phyloP scores from a whole-genome alignment of 441 rosid species.

The Mallotus repandus region DNA sequence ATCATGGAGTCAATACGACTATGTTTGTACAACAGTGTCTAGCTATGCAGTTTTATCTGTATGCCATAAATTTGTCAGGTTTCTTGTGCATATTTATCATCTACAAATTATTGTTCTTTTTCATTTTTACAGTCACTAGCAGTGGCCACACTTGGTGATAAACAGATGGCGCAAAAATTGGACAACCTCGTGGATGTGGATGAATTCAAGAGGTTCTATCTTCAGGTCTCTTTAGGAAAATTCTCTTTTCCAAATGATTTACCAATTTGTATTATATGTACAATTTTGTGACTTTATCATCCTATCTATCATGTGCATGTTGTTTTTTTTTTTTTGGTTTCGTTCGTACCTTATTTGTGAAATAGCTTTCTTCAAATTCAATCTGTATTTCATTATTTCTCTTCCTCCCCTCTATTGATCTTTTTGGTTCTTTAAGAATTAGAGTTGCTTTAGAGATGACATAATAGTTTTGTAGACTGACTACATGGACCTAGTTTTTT shows the following conservation, averaged over 20 bases:
- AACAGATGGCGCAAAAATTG: slow-evolving; percentile 92
- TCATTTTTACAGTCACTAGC: slow-evolving; percentile 71
- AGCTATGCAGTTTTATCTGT: slow-evolving; percentile 3
- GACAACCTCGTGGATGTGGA: slow-evolving; percentile 87
- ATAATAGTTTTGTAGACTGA: background rate
- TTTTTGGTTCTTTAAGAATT: background rate
- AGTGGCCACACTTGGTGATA: slow-evolving; percentile 97
- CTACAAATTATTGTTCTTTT: slow-evolving; percentile 9
- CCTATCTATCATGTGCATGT: background rate
- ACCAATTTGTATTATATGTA: background rate
- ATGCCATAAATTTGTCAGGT: slow-evolving; percentile 12
- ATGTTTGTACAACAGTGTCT: background rate
- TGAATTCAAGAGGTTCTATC: slow-evolving; percentile 95
- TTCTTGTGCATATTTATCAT: slow-evolving; percentile 12
- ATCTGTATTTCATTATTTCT: background rate
- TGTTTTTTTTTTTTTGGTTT: background rate
- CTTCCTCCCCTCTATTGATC: background rate
- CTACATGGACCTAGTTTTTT: background rate
- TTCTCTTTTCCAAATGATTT: slow-evolving; percentile 14
- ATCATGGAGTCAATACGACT: background rate
- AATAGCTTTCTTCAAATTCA: background rate
- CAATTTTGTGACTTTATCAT: background rate
- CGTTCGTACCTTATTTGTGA: background rate
- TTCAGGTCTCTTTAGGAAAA: slow-evolving; percentile 66
- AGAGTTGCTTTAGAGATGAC: background rate